A percentile compares a stretch with the other conserved stretches of the same genome.
Conservation (phyloP, 2,329 filamentous ascomycete species). For the Dothideomycetes sp. region DNA sequence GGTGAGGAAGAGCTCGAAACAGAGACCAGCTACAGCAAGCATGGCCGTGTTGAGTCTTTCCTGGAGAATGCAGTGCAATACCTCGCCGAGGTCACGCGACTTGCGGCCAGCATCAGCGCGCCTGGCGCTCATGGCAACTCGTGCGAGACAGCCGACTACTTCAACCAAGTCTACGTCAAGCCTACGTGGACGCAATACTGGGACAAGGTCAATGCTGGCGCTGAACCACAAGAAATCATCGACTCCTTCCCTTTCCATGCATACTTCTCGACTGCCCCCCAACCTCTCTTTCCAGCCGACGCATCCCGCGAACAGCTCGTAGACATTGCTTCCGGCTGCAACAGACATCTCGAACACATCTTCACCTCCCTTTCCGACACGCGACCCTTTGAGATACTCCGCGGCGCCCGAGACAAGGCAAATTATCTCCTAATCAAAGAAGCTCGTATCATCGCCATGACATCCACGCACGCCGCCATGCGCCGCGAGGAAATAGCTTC, state of each 20-base stretch:
- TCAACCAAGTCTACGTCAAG: constrained; percentile 82
- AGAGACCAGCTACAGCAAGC: constrained; percentile 81
- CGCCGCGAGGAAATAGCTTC: constrained; percentile 78
- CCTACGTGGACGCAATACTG: constrained; percentile 83
- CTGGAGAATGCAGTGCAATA: constrained; percentile 73
- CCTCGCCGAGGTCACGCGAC: constrained; percentile 71
- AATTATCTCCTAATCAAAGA: constrained; percentile 94
- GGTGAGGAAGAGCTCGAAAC: constrained; percentile 90
- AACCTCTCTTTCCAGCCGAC: constrained; percentile 65
- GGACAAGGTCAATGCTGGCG: constrained; percentile 47
- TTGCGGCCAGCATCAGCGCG: constrained; percentile 74
- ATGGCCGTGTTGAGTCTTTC: constrained; percentile 90
- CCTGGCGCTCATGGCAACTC: constrained; percentile 93
- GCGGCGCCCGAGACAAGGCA: constrained; percentile 79
- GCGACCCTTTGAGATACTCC: constrained; percentile 86
- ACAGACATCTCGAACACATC: constrained; percentile 78
- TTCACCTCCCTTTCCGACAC: constrained; percentile 90
- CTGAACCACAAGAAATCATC: constrained; percentile 48
- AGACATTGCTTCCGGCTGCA: constrained; percentile 73
- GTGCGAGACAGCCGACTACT: constrained; percentile 94
- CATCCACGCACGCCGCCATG: constrained; percentile 94
- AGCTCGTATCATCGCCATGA: constrained; percentile 98
- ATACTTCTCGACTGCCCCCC: constrained; percentile 80
- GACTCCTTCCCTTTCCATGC: constrained; percentile 73
- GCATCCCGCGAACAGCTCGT: constrained; percentile 55